Conservation (phyloP, 2,329 filamentous ascomycete genomes). For the Nemania sp. region DNA sequence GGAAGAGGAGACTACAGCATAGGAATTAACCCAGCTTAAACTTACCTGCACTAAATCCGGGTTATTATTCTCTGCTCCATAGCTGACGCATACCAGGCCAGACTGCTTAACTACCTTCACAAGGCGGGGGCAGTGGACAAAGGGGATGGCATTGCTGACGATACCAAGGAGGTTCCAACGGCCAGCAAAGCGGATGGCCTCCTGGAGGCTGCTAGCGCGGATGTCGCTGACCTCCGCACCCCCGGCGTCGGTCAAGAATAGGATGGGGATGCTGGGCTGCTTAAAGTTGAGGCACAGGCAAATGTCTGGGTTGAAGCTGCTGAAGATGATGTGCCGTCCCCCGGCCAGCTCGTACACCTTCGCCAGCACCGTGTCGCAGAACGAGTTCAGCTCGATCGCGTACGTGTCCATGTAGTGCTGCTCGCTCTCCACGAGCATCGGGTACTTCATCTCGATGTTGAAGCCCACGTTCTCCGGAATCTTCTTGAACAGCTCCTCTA, state of each 20-base stretch:
- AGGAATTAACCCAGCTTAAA: conserved; percentile 51
- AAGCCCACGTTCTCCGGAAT: conserved; percentile 88
- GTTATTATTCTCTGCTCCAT: conserved; percentile 92
- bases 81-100: conserved; percentile 93
- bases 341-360: conserved; percentile 90
- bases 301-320: conserved; percentile 96
- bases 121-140: conserved; percentile 88
- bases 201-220: conserved; percentile 89
- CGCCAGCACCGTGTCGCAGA: conserved; percentile 90
- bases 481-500: conserved; percentile 91
- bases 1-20: neutral
- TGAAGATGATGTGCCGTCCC: conserved; percentile 94
- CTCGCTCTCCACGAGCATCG: conserved; percentile 95
- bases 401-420: conserved; percentile 98
- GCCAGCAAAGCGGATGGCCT: conserved; percentile 93
- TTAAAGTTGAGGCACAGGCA: conserved; percentile 96
- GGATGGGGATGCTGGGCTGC: conserved; percentile 93
- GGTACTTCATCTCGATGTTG: conserved; percentile 99
- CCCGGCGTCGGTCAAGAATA: conserved; percentile 94
- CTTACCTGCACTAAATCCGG: conserved; percentile 85
- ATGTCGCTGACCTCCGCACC: conserved; percentile 86
- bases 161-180: conserved; percentile 96
- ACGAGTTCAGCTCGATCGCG: conserved; percentile 94
- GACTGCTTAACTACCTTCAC: conserved; percentile 95
- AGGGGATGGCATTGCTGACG: conserved; percentile 86